Percentiles rank a stretch among this genome's conserved stretches.
These are phyloP conservation scores for Arthrobotrys sinensis DNA, from an alignment of 2,329 filamentous ascomycete species.

Conservation along the genomic window DNA sequence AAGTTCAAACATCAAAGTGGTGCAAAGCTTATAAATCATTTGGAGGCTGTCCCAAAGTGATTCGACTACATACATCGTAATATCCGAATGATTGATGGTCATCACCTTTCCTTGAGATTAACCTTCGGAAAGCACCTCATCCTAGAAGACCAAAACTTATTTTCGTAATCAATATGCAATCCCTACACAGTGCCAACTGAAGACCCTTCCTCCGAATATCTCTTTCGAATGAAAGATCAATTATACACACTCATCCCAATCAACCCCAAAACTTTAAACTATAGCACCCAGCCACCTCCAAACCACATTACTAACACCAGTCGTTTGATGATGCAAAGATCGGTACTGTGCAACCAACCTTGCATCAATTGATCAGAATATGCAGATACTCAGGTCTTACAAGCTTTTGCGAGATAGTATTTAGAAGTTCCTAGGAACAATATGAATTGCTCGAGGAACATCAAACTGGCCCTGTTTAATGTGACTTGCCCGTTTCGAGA, in stretches of 20 bases:
- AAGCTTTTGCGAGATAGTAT: neutral
- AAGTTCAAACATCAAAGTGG: too few relatives aligned
- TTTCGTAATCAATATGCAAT: too few relatives aligned
- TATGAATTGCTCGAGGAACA: neutral
- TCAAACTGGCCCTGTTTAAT: neutral
- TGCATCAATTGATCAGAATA: neutral
- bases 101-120: too few relatives aligned
- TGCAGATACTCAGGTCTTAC: neutral
- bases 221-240: neutral
- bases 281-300: neutral
- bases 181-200: neutral
- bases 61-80: too few relatives aligned
- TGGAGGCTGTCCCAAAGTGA: too few relatives aligned
- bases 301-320: neutral
- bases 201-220: neutral
- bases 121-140: too few relatives aligned
- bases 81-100: too few relatives aligned
- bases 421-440: neutral
- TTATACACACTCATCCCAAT: neutral
- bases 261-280: neutral
- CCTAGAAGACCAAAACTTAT: too few relatives aligned
- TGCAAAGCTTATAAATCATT: too few relatives aligned
- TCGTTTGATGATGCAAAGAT: constrained; percentile 2
- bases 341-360: constrained; percentile 17
- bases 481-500: constrained; percentile 24